Conservation (phyloP, 225 moss, liverwort and hornwort species). For the Marchantia paleacea region DNA sequence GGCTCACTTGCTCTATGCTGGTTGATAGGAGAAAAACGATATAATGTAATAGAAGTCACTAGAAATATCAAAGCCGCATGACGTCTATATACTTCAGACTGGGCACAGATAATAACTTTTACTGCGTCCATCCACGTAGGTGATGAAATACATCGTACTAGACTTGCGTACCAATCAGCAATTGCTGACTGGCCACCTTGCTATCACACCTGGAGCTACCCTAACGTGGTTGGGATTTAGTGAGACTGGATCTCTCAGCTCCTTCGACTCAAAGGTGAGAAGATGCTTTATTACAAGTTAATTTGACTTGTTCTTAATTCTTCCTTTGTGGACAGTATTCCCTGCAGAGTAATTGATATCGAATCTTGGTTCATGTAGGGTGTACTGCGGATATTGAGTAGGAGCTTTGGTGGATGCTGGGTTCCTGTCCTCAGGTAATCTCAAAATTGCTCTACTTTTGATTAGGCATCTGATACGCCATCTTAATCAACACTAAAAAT, state of each 20-base stretch:
- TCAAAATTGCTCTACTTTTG: no score
- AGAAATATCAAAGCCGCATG: no score
- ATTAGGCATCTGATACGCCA: no score
- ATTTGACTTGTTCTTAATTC: neutral
- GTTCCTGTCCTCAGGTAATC: conserved; percentile 77
- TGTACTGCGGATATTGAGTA: conserved; percentile 71
- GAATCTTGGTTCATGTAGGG: conserved; percentile 46
- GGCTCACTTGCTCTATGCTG: neutral
- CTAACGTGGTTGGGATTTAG: conserved; percentile 88
- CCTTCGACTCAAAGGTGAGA: conserved; percentile 75
- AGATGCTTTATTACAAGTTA: neutral
- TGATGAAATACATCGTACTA: conserved; percentile 61
- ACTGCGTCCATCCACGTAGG: conserved; percentile 25
- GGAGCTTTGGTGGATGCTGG: conserved; percentile 78
- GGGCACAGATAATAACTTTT: neutral
- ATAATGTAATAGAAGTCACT: neutral
- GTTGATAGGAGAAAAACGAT: neutral
- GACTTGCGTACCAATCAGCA: conserved; percentile 53
- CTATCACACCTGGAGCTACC: conserved; percentile 65
- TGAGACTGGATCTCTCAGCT: conserved; percentile 71
- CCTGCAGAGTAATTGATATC: neutral
- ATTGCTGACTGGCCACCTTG: conserved; percentile 56
- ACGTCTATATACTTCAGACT: no score
- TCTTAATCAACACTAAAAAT: no score
- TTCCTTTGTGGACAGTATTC: neutral